Evolutionary conservation across 768 basidiomycete genomes (phyloP).

Genomic region (Daedaleopsis nitida): DNA sequence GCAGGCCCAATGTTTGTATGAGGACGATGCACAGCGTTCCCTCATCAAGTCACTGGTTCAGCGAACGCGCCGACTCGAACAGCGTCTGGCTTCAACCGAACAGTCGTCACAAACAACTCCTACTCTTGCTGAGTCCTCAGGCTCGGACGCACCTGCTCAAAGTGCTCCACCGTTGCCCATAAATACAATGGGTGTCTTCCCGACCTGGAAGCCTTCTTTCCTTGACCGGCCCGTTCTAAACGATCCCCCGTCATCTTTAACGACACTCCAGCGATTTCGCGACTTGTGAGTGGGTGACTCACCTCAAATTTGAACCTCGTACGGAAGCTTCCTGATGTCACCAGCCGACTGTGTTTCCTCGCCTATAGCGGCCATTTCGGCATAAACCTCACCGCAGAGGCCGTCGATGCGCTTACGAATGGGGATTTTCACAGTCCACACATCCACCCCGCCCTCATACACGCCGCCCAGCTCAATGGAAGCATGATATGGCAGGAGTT

Average conservation of each 20-base stretch:
- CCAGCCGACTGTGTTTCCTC: conserved; percentile 1
- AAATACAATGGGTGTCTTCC: neutral
- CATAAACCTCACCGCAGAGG: neutral
- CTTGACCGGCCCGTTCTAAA: neutral
- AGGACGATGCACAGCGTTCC: neutral
- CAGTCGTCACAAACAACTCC: neutral
- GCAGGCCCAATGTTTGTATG: conserved; percentile 1
- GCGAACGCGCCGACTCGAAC: neutral
- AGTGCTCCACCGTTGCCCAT: no score
- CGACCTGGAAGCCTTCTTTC: neutral
- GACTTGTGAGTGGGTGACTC: neutral
- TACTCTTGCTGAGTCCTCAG: neutral
- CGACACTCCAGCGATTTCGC: neutral
- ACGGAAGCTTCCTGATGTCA: neutral
- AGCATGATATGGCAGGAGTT: conserved; percentile 1
- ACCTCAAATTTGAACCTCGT: neutral
- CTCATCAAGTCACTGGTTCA: neutral
- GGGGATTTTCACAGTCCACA: conserved; percentile 3
- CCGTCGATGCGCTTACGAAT: neutral
- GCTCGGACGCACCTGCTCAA: neutral
- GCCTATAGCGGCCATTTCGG: neutral
- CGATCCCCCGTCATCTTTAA: neutral
- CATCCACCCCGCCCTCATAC: conserved; percentile 4
- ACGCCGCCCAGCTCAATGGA: neutral
- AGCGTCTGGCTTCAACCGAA: neutral